Evolutionary conservation across 345 rosid genomes (phyloP).

Genomic region (Gossypium thurberi): DNA sequence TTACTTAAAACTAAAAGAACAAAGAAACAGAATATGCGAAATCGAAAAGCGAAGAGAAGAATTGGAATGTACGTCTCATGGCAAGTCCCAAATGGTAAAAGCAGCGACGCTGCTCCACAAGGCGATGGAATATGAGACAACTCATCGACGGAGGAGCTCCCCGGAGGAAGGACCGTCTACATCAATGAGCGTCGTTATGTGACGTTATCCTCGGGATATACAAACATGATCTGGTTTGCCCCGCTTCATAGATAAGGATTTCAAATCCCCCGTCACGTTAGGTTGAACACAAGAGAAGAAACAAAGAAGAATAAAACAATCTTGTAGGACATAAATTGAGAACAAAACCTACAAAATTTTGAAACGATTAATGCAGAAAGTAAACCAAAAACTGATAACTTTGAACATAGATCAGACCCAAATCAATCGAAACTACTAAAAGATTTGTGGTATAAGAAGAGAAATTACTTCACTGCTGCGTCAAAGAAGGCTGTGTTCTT

Average conservation of each 20-base stretch:
- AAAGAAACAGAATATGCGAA: not conserved
- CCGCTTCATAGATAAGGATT: not conserved
- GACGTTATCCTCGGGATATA: conserved; percentile 13
- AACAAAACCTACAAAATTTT: not conserved
- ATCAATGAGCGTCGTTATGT: not conserved
- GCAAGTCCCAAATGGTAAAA: not conserved
- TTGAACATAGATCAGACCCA: too few species aligned
- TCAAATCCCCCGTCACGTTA: not conserved
- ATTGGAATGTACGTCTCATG: not conserved
- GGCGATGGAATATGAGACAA: conserved; percentile 14
- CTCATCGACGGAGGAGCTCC: conserved; percentile 8
- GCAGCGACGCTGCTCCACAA: conserved; percentile 18
- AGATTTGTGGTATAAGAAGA: not conserved
- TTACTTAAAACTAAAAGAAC: not conserved
- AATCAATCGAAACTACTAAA: not conserved
- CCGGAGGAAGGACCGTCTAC: not conserved
- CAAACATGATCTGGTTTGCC: conserved; percentile 3
- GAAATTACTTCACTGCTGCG: not conserved
- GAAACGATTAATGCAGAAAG: not conserved
- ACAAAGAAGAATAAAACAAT: not conserved
- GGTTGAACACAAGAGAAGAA: not conserved
- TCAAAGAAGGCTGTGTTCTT: not conserved
- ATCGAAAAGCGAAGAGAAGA: not conserved
- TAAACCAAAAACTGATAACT: not conserved
- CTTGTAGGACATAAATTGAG: not conserved